Evolutionary conservation across 108 stramenopile genomes (phyloP), one percentile per base, ranked within the genome.

Genomic region (Skeletonema menzelii): DNA sequence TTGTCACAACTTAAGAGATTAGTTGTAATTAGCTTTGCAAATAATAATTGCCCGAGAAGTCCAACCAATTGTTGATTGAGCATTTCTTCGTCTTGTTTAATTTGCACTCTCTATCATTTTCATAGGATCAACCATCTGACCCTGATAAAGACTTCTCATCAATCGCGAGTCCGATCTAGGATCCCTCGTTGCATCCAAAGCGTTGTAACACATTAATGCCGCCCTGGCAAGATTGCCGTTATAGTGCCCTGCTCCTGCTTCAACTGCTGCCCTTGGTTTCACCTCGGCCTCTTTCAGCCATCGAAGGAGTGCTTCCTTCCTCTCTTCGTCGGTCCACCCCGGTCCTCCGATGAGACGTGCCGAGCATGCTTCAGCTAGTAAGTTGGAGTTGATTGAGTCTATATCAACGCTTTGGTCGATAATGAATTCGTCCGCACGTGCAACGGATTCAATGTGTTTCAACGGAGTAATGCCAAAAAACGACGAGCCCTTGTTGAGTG

Each of bases 161-260:
- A 88, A 72, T 27, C 76, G 77, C 4, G 87, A 88, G 20, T 84
- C 73, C 10, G 82, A 65, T 49, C 88, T 68, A 20, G 32, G 44
- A 70, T 89, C 88, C 56, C 88, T 77, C 30, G 85, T 73, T 8
- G 78, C 84, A 56, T 87, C 82, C 24, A 91, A 22, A 2, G 80
- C 80, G 79, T 90, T 80, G 56, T 88, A 90, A 47, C 83, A 72
- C 86, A 94, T 67, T 22, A 91, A 72, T 2, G 81, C 69, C 26
- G 86, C 72, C 53, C 90, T 78, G 5, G 90, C 93, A 70, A 94
- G 68, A 66, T 94, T 94, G 15, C 70, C 85, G 84, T 94, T 94
- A 75, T 86, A 91, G 47, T 84, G 20, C 34, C 44, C 49, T n/a
- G 40, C 71, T 34, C 12, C 40, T 73, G 69, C 59, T 72, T 65